Conservation (phyloP, 176 grass and related monocot genomes). For the Rhynchospora tenuis region DNA sequence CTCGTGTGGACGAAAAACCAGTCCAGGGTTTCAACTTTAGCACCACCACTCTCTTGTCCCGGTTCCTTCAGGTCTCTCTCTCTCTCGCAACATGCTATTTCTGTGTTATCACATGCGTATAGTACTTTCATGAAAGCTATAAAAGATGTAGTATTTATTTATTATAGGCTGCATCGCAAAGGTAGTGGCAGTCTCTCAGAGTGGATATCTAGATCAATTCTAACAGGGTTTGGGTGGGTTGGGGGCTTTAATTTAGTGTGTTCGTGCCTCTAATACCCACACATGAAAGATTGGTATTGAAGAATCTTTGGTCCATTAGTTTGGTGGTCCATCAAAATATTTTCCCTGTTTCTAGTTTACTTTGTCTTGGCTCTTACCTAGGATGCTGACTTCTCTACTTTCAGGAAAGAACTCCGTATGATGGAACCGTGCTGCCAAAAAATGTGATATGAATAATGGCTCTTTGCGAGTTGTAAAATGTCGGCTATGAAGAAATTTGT, state of each 20-base stretch:
- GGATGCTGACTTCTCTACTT: background rate
- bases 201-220: no score
- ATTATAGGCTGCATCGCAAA: no score
- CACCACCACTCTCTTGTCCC: constrained; percentile 41
- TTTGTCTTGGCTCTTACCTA: background rate
- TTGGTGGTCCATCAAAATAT: background rate
- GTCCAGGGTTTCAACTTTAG: constrained; percentile 58
- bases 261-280: no score
- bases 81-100: background rate
- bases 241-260: no score
- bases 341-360: background rate
- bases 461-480: constrained; percentile 8
- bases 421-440: constrained; percentile 14
- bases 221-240: no score
- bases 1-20: constrained; percentile 45
- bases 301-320: no score
- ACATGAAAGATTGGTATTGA: background rate
- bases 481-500: constrained; percentile 12
- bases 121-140: no score
- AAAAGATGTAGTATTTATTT: no score
- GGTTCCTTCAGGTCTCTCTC: constrained; percentile 37
- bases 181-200: no score
- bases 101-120: no score
- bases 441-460: constrained; percentile 14
- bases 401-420: background rate